Evolutionary conservation across 768 basidiomycete genomes (phyloP).

Genomic region (Hygrophoropsis aurantiaca): DNA sequence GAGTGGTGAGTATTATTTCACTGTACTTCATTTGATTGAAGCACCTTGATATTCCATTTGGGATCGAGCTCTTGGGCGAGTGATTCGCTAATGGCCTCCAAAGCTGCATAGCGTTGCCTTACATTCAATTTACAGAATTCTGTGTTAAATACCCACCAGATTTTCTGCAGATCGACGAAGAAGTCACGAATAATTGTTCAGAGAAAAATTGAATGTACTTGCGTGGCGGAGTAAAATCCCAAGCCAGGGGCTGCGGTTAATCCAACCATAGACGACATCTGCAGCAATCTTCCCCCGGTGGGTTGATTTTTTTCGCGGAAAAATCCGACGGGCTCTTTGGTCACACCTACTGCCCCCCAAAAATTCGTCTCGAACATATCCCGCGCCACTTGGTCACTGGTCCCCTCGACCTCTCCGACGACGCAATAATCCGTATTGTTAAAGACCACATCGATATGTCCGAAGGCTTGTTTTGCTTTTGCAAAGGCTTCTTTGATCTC

Average conservation of each 20-base stretch:
- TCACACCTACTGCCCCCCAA: constrained; percentile 31
- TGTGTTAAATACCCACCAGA: background rate
- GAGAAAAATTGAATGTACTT: background rate
- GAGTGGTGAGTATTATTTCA: background rate
- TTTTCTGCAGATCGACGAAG: constrained; percentile 3
- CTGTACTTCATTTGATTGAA: background rate
- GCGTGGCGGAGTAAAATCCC: constrained; percentile 28
- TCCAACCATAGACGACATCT: constrained; percentile 29
- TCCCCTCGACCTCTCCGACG: constrained; percentile 34
- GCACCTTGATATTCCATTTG: constrained; percentile 29
- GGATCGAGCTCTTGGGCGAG: constrained; percentile 24
- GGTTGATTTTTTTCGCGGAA: constrained; percentile 39
- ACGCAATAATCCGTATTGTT: constrained; percentile 24
- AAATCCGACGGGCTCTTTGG: constrained; percentile 28
- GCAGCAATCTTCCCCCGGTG: constrained; percentile 34
- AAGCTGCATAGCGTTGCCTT: constrained; percentile 11
- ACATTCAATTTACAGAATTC: background rate
- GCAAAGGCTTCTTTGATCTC: constrained; percentile 25
- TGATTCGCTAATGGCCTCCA: constrained; percentile 28
- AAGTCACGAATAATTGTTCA: background rate
- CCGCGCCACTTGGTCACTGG: constrained; percentile 29
- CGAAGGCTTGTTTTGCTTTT: constrained; percentile 20
- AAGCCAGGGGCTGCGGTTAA: constrained; percentile 7
- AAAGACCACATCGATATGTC: constrained; percentile 29
- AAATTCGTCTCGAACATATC: constrained; percentile 39